Evolutionary conservation across 768 basidiomycete species (phyloP), one percentile per base, ranked within the genome.

Genomic region (Russula brevipes): DNA sequence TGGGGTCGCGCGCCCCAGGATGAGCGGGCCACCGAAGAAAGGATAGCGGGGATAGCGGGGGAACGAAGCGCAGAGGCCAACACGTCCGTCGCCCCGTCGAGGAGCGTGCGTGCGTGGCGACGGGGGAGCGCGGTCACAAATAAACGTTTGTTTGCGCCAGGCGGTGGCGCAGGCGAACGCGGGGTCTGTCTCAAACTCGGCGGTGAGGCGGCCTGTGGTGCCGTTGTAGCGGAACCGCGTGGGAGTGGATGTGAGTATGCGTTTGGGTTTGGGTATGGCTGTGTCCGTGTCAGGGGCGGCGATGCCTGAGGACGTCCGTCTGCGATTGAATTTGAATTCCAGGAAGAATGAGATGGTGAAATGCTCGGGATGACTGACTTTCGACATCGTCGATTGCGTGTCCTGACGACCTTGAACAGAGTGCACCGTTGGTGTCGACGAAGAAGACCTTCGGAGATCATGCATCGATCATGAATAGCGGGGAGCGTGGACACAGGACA

Each of bases 381-480:
- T 92, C 84, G 41, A 93, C 74, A 69, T 94, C n/a, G n/a, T n/a
- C 91, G 42, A 94, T 76, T 8, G 90, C 91, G 73, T 92, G 90
- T 0, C 91, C 91, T 16, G 90, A 82, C 4, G 84, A 81, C 67
- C 87, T 81, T 9, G 91, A 89, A 72, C 89, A 93, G 46, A 93
- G 73, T 10, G 84, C 84, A 19, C 91, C 91, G 19, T 83, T 82
- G 2, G 82, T 80, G 71, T 94, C 91, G 57, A 93, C 82, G 76
- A 89, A 93, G 76, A 91, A 93, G n/a, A 93, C 88, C 88, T 92
- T 54, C 11, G 35, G 33, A 14, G 3, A 10, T 41, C n/a, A n/a
- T n/a, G n/a, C n/a, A n/a, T n/a, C n/a, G n/a, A n/a, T n/a, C 11
- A 36, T 55, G 19, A 38, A 47, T 7, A 8, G 12, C 2, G 3